phyloP scores from a whole-genome alignment of 2,329 filamentous ascomycete species.

The Trichophyton mentagrophytes region DNA sequence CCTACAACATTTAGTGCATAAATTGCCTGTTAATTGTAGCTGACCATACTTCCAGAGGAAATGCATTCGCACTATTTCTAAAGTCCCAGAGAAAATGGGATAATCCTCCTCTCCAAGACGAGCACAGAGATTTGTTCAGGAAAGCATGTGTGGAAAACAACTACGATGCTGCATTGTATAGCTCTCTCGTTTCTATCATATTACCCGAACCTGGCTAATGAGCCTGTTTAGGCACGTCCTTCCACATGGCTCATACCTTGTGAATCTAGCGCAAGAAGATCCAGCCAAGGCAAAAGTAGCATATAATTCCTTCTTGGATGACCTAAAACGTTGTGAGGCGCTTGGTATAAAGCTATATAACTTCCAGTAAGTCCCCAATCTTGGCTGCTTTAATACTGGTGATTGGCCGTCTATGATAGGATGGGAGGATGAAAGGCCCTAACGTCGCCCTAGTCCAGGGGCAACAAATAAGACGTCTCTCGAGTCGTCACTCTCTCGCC shows the following conservation, averaged over 20 bases:
- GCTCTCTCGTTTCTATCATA: background rate
- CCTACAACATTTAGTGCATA: background rate
- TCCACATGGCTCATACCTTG: slow-evolving; percentile 89
- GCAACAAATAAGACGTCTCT: slow-evolving; percentile 58
- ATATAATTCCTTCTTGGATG: slow-evolving; percentile 74
- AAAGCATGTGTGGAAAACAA: slow-evolving; percentile 52
- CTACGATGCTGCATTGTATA: slow-evolving; percentile 53
- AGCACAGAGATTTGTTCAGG: slow-evolving; percentile 57
- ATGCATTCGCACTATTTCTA: slow-evolving; percentile 86
- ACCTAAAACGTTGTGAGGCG: slow-evolving; percentile 69
- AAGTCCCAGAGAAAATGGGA: slow-evolving; percentile 95
- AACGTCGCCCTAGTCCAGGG: slow-evolving; percentile 47
- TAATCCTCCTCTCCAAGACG: slow-evolving; percentile 60
- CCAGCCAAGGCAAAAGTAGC: slow-evolving; percentile 69
- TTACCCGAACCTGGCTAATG: background rate
- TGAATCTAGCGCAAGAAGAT: slow-evolving; percentile 85
- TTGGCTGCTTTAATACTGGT: background rate
- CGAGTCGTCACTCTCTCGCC: slow-evolving; percentile 58
- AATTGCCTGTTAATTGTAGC: background rate
- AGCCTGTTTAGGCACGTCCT: slow-evolving; percentile 51
- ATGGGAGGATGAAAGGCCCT: background rate
- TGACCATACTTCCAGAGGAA: slow-evolving; percentile 46
- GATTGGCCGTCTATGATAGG: background rate
- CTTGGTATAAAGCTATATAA: slow-evolving; percentile 91
- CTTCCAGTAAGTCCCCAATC: slow-evolving; percentile 52